These are phyloP conservation scores for Protea cynaroides DNA, from an alignment of 164 flowering plant species.

Conservation along the genomic window DNA sequence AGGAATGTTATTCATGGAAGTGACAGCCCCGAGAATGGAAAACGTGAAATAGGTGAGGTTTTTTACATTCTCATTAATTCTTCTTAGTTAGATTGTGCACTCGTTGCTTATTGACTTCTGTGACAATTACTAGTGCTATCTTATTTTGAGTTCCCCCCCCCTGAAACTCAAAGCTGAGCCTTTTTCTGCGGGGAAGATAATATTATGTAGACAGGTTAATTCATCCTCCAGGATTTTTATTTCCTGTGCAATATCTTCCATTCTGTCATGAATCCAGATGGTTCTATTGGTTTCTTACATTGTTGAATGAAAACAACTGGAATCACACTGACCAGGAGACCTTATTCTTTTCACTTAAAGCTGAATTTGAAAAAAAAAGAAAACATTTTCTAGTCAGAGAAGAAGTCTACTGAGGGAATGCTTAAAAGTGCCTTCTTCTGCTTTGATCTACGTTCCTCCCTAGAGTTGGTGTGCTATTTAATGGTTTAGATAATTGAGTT, in stretches of 20 bases:
- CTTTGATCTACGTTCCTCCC: no score
- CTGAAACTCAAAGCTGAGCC: not conserved
- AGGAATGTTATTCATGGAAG: slow-evolving; percentile 99
- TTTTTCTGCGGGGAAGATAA: not conserved
- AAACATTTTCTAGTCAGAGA: no score
- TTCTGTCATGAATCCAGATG: no score
- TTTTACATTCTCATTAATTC: not conserved
- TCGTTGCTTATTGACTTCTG: slow-evolving; percentile 3
- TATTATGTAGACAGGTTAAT: not conserved
- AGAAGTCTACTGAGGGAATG: no score
- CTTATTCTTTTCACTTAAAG: no score
- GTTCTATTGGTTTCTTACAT: no score
- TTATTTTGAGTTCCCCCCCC: not conserved
- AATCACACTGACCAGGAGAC: no score
- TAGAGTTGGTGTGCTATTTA: no score
- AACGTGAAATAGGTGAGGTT: slow-evolving; percentile 79
- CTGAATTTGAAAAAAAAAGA: no score
- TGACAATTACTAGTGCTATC: not conserved
- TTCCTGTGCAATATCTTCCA: not conserved
- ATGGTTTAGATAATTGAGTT: no score
- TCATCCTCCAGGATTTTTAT: not conserved
- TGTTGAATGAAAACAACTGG: no score
- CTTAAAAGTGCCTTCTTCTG: no score
- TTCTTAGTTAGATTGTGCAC: not conserved
- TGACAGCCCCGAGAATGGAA: slow-evolving; percentile 95